Evolutionary conservation across 352 stramenopile species (phyloP).

Genomic region (Discostella stelligera): DNA sequence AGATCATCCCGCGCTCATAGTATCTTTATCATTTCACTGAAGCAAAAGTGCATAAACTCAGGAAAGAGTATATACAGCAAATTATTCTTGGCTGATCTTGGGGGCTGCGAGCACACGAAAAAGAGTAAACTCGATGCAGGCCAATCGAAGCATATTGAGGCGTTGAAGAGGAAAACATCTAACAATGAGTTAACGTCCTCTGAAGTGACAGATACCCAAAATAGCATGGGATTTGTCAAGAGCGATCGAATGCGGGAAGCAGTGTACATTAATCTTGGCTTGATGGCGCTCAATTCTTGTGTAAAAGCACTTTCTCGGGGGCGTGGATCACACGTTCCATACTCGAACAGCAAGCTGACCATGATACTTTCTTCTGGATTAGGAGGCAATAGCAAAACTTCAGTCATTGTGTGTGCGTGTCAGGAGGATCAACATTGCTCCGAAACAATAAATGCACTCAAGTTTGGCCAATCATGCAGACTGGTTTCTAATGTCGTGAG

Average conservation of each 20-base stretch:
- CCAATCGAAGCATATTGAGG: conserved; percentile 50
- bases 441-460: conserved; percentile 67
- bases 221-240: conserved; percentile 43
- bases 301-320: conserved; percentile 50
- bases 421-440: conserved; percentile 54
- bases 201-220: not conserved
- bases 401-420: conserved; percentile 64
- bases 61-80: conserved; percentile 44
- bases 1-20: conserved; percentile 57
- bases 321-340: conserved; percentile 55
- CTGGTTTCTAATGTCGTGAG: conserved; percentile 42
- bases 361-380: conserved; percentile 61
- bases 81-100: conserved; percentile 71
- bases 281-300: conserved; percentile 66
- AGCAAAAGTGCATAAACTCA: conserved; percentile 42
- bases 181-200: not conserved
- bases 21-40: conserved; percentile 60
- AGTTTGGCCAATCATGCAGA: conserved; percentile 70
- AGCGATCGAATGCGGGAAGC: conserved; percentile 64
- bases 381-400: conserved; percentile 64
- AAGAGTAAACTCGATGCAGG: conserved; percentile 52
- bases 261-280: conserved; percentile 69
- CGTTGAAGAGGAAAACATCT: conserved; percentile 21
- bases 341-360: conserved; percentile 67
- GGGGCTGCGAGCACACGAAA: conserved; percentile 70